Conservation (phyloP, 352 stramenopile species). For the Peronospora farinosa region DNA sequence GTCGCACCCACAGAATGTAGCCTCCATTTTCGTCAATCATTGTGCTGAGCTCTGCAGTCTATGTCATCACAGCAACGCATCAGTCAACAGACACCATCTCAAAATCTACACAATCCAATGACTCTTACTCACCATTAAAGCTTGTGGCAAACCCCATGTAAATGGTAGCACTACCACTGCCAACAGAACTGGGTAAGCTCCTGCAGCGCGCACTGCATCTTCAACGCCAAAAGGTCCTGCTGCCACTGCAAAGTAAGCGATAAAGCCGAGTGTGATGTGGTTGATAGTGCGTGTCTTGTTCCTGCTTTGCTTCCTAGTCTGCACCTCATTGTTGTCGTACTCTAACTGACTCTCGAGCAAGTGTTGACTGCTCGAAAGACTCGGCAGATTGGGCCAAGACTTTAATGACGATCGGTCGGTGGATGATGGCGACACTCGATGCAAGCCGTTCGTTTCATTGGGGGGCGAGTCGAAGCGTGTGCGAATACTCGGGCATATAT, state of each 20-base stretch:
- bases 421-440: constrained; percentile 67
- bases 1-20: constrained; percentile 83
- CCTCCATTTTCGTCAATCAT: constrained; percentile 84
- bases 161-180: constrained; percentile 70
- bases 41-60: constrained; percentile 75
- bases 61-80: neutral
- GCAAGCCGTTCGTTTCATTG: constrained; percentile 45
- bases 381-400: constrained; percentile 65
- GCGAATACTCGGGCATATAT: constrained; percentile 28
- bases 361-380: constrained; percentile 39
- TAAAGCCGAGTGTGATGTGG: constrained; percentile 77
- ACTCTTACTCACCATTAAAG: constrained; percentile 52
- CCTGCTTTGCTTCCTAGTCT: constrained; percentile 22
- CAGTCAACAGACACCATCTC: neutral
- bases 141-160: constrained; percentile 77
- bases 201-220: constrained; percentile 64
- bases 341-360: constrained; percentile 44
- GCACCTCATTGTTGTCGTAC: constrained; percentile 33
- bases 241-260: constrained; percentile 79
- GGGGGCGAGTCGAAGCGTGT: constrained; percentile 54
- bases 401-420: constrained; percentile 69
- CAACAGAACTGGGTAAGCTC: constrained; percentile 61
- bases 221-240: constrained; percentile 76
- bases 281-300: constrained; percentile 64
- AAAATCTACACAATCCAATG: constrained; percentile 1